Evolutionary conservation across 495 filamentous ascomycete genomes (phyloP).

Genomic region (Niebla homalea): DNA sequence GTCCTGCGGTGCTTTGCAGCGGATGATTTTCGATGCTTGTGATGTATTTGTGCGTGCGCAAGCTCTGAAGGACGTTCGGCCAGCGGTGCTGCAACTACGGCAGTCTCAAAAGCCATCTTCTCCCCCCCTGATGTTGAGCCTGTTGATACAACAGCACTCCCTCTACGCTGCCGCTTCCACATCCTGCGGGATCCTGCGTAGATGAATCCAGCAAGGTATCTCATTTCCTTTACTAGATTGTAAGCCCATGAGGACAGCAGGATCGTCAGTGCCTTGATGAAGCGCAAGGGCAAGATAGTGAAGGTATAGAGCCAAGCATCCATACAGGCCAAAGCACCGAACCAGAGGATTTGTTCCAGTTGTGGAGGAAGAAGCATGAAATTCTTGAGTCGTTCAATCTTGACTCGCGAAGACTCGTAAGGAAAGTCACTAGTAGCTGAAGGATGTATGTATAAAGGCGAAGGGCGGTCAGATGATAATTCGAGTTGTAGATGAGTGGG

Average conservation of each 20-base stretch:
- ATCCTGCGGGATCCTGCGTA: constrained; percentile 62
- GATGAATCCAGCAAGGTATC: constrained; percentile 57
- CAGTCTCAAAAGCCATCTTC: neutral
- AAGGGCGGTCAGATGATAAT: constrained; percentile 66
- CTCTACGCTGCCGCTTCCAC: constrained; percentile 44
- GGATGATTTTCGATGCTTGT: constrained; percentile 17
- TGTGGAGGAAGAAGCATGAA: constrained; percentile 69
- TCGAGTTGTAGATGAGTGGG: constrained; percentile 84
- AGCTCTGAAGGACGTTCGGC: neutral
- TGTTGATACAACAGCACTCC: neutral
- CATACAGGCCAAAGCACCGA: constrained; percentile 79
- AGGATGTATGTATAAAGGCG: constrained; percentile 77
- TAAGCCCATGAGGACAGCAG: constrained; percentile 59
- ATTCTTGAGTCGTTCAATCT: constrained; percentile 85
- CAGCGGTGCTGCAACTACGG: neutral
- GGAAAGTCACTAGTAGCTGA: constrained; percentile 60
- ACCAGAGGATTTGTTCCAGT: constrained; percentile 74
- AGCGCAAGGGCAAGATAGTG: constrained; percentile 84
- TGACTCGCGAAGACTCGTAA: constrained; percentile 93
- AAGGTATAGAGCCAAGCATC: constrained; percentile 98
- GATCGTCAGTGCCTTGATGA: constrained; percentile 68
- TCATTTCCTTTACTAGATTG: constrained; percentile 49
- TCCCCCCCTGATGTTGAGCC: neutral
- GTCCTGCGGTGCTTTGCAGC: constrained; percentile 54
- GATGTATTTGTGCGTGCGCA: neutral